Evolutionary conservation across 176 grass and related monocot species (phyloP).

Genomic region (Carex parvula): DNA sequence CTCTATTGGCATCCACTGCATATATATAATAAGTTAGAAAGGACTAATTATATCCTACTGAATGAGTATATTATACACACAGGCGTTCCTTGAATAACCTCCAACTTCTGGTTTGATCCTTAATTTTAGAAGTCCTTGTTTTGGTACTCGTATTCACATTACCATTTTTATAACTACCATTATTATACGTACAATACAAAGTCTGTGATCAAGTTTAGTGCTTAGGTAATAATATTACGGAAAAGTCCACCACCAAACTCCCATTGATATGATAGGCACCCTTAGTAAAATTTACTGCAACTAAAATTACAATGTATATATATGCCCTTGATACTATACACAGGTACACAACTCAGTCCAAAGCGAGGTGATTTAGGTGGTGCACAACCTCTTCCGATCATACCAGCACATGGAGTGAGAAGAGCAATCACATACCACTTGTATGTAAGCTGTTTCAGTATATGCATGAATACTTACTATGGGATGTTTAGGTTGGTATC

Average conservation of each 20-base stretch:
- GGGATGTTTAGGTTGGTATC: neutral
- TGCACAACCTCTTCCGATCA: too few species aligned
- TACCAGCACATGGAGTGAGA: too few species aligned
- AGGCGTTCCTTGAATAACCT: neutral
- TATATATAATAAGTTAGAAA: constrained; percentile 4
- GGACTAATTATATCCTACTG: neutral
- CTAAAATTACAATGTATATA: neutral
- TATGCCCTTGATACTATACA: neutral
- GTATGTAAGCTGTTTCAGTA: neutral
- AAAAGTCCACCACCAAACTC: neutral
- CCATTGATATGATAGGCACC: neutral
- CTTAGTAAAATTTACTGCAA: neutral
- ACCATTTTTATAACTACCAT: neutral
- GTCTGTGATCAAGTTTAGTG: neutral
- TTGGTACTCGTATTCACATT: neutral
- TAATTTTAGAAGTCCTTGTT: neutral
- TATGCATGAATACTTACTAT: neutral
- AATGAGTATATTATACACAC: neutral
- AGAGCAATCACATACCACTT: neutral
- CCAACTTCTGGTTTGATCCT: neutral
- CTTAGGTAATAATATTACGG: neutral
- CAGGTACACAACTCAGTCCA: neutral
- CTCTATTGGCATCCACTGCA: constrained; percentile 92
- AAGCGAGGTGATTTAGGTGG: neutral
- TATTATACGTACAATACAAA: neutral